phyloP scores from a whole-genome alignment of 371 early-diverging fungal species.

The Batkoa obscura region DNA sequence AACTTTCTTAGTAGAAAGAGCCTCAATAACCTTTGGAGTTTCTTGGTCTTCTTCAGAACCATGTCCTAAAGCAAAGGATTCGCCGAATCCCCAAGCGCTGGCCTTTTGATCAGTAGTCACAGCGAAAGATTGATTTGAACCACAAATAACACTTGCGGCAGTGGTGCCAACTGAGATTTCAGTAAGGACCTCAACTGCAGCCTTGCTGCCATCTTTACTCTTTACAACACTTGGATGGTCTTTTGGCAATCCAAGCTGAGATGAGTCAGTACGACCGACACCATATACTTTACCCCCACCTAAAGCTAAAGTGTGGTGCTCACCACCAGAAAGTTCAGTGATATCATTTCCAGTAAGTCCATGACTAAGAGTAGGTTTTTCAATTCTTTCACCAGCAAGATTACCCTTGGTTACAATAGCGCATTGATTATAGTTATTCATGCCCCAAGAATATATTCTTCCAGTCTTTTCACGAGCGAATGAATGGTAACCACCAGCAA shows the following conservation, averaged over 20 bases:
- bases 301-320: slow-evolving; percentile 71
- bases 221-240: slow-evolving; percentile 7
- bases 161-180: slow-evolving; percentile 67
- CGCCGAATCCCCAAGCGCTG: slow-evolving; percentile 79
- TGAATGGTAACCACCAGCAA: slow-evolving; percentile 78
- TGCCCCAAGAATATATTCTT: slow-evolving; percentile 72
- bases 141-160: slow-evolving; percentile 51
- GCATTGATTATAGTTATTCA: slow-evolving; percentile 91
- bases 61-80: slow-evolving; percentile 50
- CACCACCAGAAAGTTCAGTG: slow-evolving; percentile 46
- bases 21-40: slow-evolving; percentile 23
- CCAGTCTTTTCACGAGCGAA: slow-evolving; percentile 51
- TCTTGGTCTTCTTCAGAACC: slow-evolving; percentile 45
- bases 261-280: slow-evolving; percentile 79
- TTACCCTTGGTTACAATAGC: slow-evolving; percentile 31
- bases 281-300: slow-evolving; percentile 53
- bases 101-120: too few relatives aligned
- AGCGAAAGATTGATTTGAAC: neutral
- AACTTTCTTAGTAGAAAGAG: slow-evolving; percentile 28
- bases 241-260: slow-evolving; percentile 78
- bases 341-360: slow-evolving; percentile 10
- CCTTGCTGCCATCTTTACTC: slow-evolving; percentile 10
- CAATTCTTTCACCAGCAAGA: slow-evolving; percentile 17
- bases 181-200: slow-evolving; percentile 11
- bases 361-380: slow-evolving; percentile 16